phyloP scores from a whole-genome alignment of 2,329 filamentous ascomycete genomes.

The Nectriaceae sp. region DNA sequence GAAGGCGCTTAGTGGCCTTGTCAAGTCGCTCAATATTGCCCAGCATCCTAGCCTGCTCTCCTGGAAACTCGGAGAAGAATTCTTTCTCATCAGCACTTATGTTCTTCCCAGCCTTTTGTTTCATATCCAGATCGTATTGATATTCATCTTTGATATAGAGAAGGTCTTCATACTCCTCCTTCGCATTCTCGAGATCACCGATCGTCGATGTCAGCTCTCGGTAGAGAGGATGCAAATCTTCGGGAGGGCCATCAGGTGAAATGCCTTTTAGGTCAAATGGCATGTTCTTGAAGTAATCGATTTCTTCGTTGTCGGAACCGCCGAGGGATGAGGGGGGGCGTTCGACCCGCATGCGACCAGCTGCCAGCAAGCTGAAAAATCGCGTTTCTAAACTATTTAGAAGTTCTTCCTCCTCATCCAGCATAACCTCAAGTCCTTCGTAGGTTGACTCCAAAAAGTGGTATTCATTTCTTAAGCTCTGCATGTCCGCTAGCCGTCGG shows the following conservation, averaged over 20 bases:
- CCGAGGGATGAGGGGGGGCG: constrained; percentile 5
- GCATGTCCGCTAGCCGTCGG: constrained; percentile 36
- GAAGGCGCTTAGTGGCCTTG: constrained; percentile 36
- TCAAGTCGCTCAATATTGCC: constrained; percentile 36
- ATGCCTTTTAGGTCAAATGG: constrained; percentile 40
- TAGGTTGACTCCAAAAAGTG: constrained; percentile 38
- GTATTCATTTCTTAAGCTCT: constrained; percentile 40
- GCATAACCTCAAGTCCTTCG: constrained; percentile 35
- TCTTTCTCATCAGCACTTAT: constrained; percentile 42
- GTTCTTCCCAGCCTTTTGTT: constrained; percentile 27
- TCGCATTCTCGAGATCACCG: constrained; percentile 47
- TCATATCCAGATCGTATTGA: constrained; percentile 38
- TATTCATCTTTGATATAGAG: constrained; percentile 39
- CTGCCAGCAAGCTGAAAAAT: constrained; percentile 40
- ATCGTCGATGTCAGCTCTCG: constrained; percentile 44
- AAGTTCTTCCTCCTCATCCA: constrained; percentile 40
- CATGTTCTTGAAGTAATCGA: constrained; percentile 19
- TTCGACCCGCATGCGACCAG: constrained; percentile 24
- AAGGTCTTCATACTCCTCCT: constrained; percentile 50
- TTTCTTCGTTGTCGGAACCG: constrained; percentile 9
- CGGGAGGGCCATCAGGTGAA: constrained; percentile 32
- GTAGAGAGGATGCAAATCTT: constrained; percentile 51
- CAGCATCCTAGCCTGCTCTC: constrained; percentile 36
- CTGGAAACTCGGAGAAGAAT: constrained; percentile 46
- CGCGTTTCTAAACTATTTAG: constrained; percentile 38